Percentiles rank a stretch among this genome's conserved stretches.
Conservation (phyloP, 2,329 filamentous ascomycete species). For the Orbilia quercus region DNA sequence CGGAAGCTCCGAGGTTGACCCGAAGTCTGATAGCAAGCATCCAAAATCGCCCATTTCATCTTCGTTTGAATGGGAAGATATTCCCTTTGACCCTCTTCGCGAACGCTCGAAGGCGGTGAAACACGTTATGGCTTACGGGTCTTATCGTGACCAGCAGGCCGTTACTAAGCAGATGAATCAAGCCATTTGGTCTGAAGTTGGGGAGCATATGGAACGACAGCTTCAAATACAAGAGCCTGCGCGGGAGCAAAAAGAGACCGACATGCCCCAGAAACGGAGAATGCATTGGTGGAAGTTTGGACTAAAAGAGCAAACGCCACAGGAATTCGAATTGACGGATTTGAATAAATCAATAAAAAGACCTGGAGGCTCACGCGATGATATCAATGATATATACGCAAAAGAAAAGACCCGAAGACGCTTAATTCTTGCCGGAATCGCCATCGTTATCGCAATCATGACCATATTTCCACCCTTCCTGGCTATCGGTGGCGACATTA, state of each 20-base stretch:
- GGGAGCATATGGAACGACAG: slow-evolving; percentile 33
- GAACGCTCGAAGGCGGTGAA: slow-evolving; percentile 25
- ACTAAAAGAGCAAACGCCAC: background rate
- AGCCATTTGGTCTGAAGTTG: slow-evolving; percentile 45
- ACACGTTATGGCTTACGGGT: slow-evolving; percentile 33
- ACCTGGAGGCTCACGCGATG: background rate
- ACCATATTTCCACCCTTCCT: slow-evolving; percentile 42
- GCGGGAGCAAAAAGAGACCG: background rate
- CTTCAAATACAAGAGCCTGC: slow-evolving; percentile 20
- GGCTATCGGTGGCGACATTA: slow-evolving; percentile 39
- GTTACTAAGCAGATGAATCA: slow-evolving; percentile 33
- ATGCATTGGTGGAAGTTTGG: slow-evolving; percentile 22
- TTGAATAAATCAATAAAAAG: background rate
- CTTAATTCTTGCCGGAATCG: slow-evolving; percentile 8
- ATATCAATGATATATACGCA: background rate
- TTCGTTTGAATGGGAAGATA: slow-evolving; percentile 1
- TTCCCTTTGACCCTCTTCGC: slow-evolving; percentile 7
- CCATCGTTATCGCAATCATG: slow-evolving; percentile 12
- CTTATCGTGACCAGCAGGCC: slow-evolving; percentile 47
- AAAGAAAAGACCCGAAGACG: slow-evolving; percentile 16
- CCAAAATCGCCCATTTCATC: background rate
- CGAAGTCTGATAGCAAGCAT: background rate
- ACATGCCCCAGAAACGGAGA: background rate
- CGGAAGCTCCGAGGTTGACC: slow-evolving; percentile 17
- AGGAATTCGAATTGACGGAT: slow-evolving; percentile 9